These are phyloP conservation scores for Rhazya stricta DNA, from an alignment of 257 asterid genomes.

Conservation along the genomic window DNA sequence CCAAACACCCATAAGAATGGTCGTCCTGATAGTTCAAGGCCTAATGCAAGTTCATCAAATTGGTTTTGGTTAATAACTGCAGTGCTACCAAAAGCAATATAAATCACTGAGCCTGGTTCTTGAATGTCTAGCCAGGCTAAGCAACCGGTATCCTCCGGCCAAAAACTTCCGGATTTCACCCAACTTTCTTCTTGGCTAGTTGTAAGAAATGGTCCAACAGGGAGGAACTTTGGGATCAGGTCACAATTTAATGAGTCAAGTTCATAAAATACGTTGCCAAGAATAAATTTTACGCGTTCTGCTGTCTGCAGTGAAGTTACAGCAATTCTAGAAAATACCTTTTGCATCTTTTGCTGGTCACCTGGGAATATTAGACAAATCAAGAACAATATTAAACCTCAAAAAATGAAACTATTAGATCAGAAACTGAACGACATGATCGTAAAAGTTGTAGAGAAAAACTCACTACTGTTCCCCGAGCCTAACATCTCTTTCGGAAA, in stretches of 20 bases:
- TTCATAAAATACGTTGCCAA: constrained; percentile 49
- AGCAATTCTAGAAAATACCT: constrained; percentile 18
- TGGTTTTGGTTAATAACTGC: constrained; percentile 38
- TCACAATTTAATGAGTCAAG: constrained; percentile 25
- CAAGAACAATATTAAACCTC: constrained; percentile 21
- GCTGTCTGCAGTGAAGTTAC: background rate
- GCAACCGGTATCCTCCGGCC: constrained; percentile 46
- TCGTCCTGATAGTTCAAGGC: constrained; percentile 40
- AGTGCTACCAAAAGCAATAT: constrained; percentile 64
- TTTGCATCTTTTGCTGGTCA: constrained; percentile 28
- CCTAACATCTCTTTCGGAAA: background rate
- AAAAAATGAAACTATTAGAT: background rate
- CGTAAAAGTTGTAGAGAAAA: too few species aligned
- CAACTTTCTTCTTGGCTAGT: constrained; percentile 15
- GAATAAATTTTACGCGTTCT: constrained; percentile 33
- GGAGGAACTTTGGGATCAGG: constrained; percentile 29
- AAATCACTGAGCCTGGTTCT: constrained; percentile 39
- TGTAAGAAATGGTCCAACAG: constrained; percentile 51
- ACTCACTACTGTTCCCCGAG: background rate
- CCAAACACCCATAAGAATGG: constrained; percentile 56
- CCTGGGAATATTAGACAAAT: constrained; percentile 31
- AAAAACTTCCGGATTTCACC: constrained; percentile 29
- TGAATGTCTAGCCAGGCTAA: constrained; percentile 55
- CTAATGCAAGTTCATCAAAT: constrained; percentile 40
- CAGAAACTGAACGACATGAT: too few species aligned